Base-by-base conservation (phyloP, 73 alveolate species). In the Tetrahymena malaccensis region DNA sequence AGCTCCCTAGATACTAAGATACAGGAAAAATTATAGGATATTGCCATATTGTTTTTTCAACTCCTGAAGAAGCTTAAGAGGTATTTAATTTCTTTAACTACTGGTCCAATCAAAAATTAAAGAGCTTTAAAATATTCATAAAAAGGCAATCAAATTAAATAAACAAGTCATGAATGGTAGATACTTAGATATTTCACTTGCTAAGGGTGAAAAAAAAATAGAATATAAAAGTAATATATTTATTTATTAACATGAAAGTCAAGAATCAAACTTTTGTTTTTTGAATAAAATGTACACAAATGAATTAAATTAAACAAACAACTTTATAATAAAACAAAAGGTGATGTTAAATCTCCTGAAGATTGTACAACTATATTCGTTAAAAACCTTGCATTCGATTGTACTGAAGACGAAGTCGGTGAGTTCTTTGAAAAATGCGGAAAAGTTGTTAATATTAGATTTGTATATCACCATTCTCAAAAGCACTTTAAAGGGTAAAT, bases 1-100 rank as follows among this genome's bases (percentile, higher is more conserved):
- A 98, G 94, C 96, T 98, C 93, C 99, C 99, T 4, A 97, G 97
- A 97, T 98, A 98, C 95, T 98, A 98, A 97, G 99, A 98, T 96
- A 94, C 99, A 43, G 99, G 99, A 40, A 97, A 99, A 94, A 96
- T 97, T 94, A 94, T 97, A 43, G 99, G 99, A 12, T 98, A 98
- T 97, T 98, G 99, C 35, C 99, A 98, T 97, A 94, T 98, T 84
- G 96, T 96, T 85, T 96, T 97, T 4, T 95, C 95, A 94, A 96
- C 98, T 10, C 95, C 96, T 35, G 94, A 94, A 55, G 95, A 96
- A 85, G 98, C 99, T 21, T 96, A 98, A 44, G 97, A 95, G 58
- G 57, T 94, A 93, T 70, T 70, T 0, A 11, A 27, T 70, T 27
- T 25, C 2, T 27, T 70, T 70, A 22, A 70, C 17, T 50, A 11